phyloP scores from a whole-genome alignment of 345 rosid species.

The Corchorus capsularis region DNA sequence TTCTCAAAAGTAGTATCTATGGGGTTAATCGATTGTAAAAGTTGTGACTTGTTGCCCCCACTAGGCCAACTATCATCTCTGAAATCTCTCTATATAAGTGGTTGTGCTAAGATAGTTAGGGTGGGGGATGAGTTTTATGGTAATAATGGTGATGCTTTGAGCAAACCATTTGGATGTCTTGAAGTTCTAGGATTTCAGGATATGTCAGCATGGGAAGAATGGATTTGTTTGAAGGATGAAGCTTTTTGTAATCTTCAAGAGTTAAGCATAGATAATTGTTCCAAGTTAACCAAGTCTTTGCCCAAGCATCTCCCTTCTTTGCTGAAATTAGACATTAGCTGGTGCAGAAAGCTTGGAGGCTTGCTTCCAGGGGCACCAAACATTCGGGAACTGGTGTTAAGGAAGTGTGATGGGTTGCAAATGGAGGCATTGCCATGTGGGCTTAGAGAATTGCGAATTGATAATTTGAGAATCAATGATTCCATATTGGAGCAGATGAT shows the following conservation, averaged over 20 bases:
- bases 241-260: not conserved
- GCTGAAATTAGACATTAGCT: too few species aligned
- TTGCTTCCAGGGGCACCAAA: not conserved
- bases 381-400: too few species aligned
- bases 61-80: not conserved
- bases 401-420: not conserved
- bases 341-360: too few species aligned
- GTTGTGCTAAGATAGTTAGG: not conserved
- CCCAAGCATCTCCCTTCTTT: not conserved
- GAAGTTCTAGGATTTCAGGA: not conserved
- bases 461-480: not conserved
- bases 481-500: too few species aligned
- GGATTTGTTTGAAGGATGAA: not conserved
- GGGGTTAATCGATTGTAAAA: not conserved
- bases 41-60: not conserved
- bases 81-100: not conserved
- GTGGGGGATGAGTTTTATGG: not conserved
- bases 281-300: not conserved
- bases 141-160: not conserved
- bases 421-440: not conserved
- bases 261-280: not conserved
- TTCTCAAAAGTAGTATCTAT: not conserved
- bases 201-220: not conserved
- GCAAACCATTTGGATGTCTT: not conserved
- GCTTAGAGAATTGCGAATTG: not conserved